A percentile compares a stretch with the other conserved stretches of the same genome.
phyloP scores from a whole-genome alignment of 345 rosid species.

The Clausena lansium region DNA sequence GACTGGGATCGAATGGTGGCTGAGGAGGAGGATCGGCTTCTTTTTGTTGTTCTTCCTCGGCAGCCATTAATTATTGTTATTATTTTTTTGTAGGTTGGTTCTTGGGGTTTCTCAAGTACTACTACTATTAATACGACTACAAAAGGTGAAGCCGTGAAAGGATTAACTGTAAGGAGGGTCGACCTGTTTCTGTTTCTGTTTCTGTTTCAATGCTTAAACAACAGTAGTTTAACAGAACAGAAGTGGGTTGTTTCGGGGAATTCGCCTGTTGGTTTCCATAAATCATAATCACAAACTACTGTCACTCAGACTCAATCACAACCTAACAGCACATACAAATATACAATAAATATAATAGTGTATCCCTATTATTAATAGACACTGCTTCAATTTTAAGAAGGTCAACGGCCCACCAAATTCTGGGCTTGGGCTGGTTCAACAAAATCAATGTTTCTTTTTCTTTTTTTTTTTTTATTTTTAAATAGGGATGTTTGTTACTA shows the following conservation, averaged over 20 bases:
- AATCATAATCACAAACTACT: no score
- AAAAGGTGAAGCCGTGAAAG: no score
- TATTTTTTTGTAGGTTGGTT: not conserved
- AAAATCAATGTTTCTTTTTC: not conserved
- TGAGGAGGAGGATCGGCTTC: not conserved
- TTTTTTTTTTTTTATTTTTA: no score
- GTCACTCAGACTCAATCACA: not conserved
- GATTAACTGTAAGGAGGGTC: not conserved
- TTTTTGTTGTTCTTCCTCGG: not conserved
- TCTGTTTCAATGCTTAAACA: not conserved
- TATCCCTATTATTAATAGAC: no score
- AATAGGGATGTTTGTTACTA: no score
- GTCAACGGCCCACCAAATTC: no score
- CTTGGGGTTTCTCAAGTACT: not conserved
- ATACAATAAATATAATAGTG: no score
- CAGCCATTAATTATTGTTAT: not conserved
- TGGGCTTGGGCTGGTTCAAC: not conserved
- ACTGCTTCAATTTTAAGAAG: no score
- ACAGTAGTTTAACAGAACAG: not conserved
- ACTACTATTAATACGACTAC: not conserved
- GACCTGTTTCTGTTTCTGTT: not conserved
- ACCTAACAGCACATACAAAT: no score
- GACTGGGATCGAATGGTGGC: slow-evolving; percentile 67
- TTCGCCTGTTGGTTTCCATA: not conserved
- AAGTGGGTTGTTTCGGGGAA: not conserved